Base-by-base conservation (phyloP, 495 filamentous ascomycete genomes). In the Podospora tetraspora region DNA sequence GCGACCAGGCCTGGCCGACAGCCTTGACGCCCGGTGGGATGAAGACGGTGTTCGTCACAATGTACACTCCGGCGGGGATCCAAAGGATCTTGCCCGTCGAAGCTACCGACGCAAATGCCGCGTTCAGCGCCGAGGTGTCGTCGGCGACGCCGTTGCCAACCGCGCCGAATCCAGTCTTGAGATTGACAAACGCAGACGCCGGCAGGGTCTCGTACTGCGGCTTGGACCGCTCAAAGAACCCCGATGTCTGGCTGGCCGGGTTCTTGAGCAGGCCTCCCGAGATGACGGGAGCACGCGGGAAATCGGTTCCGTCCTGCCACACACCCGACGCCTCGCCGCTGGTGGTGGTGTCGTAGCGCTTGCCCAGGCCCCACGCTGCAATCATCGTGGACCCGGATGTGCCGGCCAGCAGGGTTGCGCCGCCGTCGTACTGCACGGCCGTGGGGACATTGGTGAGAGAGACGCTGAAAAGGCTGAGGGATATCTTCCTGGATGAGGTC, bases 81-180 rank as follows among this genome's bases (percentile, higher is more conserved):
- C 67, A 75, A 19, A 68, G 43, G 11, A 69, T 80, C 32, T 91
- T 80, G 79, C 6, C 29, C 10, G 57, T n/a, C 21, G 11, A 57
- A 13, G 12, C 37, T 25, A n/a, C 37, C 0, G 52, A n/a, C 10
- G 59, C 66, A 24, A 66, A 66, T 13, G 59, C 25, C 24, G 22
- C 16, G 32, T 66, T 66, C 22, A 66, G 56, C 3, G 63, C 43
- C 8, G 22, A 21, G 13, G 63, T 80, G 70, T 91, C 89, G 69
- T 92, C 88, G 21, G 87, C 84, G n/a, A 76, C 70, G 43, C 89
- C 89, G 74, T 91, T 91, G 73, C 92, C 93, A 74, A 85, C 88
- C 67, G 91, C 92, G 57, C 92, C 92, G 3, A 58, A 82, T 79
- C 24, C 83, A n/a, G n/a, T n/a, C 80, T 74, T 90, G 91, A 73